Base-by-base conservation (phyloP, 306 rosid genomes). In the Fragaria iinumae region DNA sequence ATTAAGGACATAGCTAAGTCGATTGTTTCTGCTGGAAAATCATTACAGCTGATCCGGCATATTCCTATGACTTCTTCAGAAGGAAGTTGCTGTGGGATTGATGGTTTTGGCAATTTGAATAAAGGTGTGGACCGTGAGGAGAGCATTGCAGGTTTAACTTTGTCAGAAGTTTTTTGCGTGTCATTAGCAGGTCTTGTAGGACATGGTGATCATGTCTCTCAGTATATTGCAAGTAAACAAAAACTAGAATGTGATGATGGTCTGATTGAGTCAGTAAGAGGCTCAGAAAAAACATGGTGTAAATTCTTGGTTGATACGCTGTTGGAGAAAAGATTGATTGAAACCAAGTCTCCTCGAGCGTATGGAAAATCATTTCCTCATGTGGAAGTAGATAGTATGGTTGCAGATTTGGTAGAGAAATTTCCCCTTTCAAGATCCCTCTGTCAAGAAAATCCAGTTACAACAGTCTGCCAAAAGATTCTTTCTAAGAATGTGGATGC, bases 21-120 rank as follows among this genome's bases (percentile, higher is more conserved):
- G 36, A 80, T 95, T 74, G 81, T 95, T 77, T 93, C 98, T 76
- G 95, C 97, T 43, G 98, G 98, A 79, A 95, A 95, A 83, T 92
- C 97, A 62, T 84, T 95, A 86, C 98, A 95, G 89, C 83, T 95
- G 83, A 89, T 92, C 85, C 90, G 87, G 59, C 90, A 92, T 86
- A 81, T 89, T 72, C 88, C 90, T 23, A 55, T 80, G 63, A 80
- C 77, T 56, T 79, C 85, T 44, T 79, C 83, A 41, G 67, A 84
- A 74, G 86, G 85, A 82, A 85, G 83, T 83, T 85, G 84, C 83
- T 80, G 55, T 76, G 82, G 82, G 78, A 69, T 83, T 87, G 84
- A 81, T 80, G 77, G 74, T 79, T 82, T 80, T 73, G 83, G 79
- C 77, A 66, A 66, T 60, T 73, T 76, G 29, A 78, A 80, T 64